A percentile compares a stretch with the other conserved stretches of the same genome.
Evolutionary conservation across 1,284 basidiomycete species (phyloP).

Genomic region (Irpex sp.): DNA sequence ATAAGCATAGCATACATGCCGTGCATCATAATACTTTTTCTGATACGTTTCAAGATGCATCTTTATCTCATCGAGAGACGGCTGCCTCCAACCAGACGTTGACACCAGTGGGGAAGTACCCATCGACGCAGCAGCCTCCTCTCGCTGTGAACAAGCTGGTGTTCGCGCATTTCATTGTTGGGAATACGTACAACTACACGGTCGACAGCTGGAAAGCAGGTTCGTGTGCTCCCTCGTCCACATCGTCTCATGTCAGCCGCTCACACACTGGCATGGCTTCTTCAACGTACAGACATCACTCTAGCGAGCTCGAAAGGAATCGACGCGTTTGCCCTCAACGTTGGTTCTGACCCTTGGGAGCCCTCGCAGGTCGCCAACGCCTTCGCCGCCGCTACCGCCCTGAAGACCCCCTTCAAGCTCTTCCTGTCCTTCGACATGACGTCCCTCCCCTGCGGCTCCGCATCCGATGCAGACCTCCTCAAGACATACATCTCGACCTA

Average conservation of each 20-base stretch:
- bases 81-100: not conserved
- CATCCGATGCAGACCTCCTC: constrained; percentile 33
- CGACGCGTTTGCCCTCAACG: constrained; percentile 42
- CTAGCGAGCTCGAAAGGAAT: constrained; percentile 37
- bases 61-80: no score
- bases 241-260: not conserved
- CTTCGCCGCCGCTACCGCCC: constrained; percentile 20
- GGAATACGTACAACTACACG: constrained; percentile 38
- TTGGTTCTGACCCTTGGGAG: constrained; percentile 49
- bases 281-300: constrained; percentile 25
- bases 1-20: no score
- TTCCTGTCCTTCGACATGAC: constrained; percentile 61
- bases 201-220: constrained; percentile 31
- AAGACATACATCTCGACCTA: constrained; percentile 40
- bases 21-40: no score
- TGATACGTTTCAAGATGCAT: no score
- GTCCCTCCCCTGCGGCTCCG: constrained; percentile 36
- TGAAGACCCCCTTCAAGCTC: constrained; percentile 40
- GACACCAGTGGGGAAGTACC: not conserved
- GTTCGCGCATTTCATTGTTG: constrained; percentile 35
- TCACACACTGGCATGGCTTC: not conserved
- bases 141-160: constrained; percentile 13
- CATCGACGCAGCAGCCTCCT: not conserved
- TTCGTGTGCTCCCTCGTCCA: constrained; percentile 11
- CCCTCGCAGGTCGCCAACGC: constrained; percentile 44